Conservation (phyloP, 257 asterid genomes). For the Forsythia viridissima region DNA sequence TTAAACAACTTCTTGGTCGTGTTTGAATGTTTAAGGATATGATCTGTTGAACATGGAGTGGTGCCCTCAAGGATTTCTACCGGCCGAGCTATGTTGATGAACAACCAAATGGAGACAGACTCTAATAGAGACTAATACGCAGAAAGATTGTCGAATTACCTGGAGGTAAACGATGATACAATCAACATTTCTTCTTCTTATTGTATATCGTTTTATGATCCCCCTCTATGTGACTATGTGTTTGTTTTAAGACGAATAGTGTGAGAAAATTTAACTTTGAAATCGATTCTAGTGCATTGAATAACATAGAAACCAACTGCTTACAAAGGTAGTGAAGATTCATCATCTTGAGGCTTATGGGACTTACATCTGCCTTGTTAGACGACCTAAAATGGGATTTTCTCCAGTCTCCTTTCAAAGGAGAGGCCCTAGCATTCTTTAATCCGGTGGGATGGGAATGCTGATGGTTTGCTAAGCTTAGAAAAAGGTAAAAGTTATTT, state of each 20-base stretch:
- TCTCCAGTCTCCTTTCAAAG: no score
- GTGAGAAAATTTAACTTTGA: no score
- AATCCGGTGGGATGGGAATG: neutral
- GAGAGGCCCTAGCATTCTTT: no score
- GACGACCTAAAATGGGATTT: no score
- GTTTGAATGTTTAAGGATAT: neutral
- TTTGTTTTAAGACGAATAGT: no score
- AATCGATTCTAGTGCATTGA: neutral
- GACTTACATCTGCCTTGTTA: neutral
- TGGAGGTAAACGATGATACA: no score
- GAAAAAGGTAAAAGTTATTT: neutral
- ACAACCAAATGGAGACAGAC: neutral
- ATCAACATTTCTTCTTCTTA: no score
- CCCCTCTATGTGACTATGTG: no score
- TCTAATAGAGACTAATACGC: neutral
- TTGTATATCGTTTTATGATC: neutral
- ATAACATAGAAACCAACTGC: neutral
- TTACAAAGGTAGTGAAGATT: no score
- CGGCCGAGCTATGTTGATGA: neutral
- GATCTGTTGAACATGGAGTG: neutral
- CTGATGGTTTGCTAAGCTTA: neutral
- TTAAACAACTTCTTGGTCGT: neutral
- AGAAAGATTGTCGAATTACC: no score
- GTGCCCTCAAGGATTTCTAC: neutral
- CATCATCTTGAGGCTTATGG: neutral